Percentiles rank a stretch among this genome's conserved stretches.
phyloP scores from a whole-genome alignment of 2,329 filamentous ascomycete genomes.

The Arthrobotrys iridis region DNA sequence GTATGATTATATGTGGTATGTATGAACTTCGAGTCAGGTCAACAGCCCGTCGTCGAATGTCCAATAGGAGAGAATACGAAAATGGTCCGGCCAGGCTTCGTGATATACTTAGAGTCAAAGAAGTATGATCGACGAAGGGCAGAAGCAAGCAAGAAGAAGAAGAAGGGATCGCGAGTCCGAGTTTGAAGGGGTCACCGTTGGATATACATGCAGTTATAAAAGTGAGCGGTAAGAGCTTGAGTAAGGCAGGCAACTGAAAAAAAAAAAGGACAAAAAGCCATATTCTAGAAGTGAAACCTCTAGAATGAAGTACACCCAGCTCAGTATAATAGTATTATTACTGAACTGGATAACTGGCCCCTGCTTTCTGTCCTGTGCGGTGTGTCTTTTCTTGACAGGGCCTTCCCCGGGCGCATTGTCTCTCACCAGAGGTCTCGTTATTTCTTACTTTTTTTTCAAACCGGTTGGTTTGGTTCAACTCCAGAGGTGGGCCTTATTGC shows the following conservation, averaged over 20 bases:
- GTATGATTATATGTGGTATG: neutral
- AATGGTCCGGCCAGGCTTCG: slow-evolving; percentile 4
- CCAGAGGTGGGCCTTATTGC: slow-evolving; percentile 5
- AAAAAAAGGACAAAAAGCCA: slow-evolving; percentile 22
- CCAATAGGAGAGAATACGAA: slow-evolving; percentile 25
- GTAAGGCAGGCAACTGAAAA: slow-evolving; percentile 27
- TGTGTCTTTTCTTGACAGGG: slow-evolving; percentile 20
- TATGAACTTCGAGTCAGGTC: neutral
- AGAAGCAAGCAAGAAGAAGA: slow-evolving; percentile 19
- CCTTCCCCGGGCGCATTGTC: slow-evolving; percentile 4
- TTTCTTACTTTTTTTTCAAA: slow-evolving; percentile 23
- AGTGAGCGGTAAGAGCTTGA: slow-evolving; percentile 20
- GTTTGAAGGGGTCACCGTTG: slow-evolving; percentile 19
- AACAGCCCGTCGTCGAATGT: neutral
- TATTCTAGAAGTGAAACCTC: slow-evolving; percentile 31
- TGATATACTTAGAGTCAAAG: slow-evolving; percentile 21
- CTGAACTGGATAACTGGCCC: slow-evolving; percentile 3
- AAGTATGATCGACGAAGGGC: slow-evolving; percentile 13
- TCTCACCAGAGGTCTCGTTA: slow-evolving; percentile 4
- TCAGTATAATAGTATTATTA: neutral
- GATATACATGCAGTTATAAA: slow-evolving; percentile 43
- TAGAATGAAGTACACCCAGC: slow-evolving; percentile 5
- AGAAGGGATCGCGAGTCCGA: slow-evolving; percentile 29
- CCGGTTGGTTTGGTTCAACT: neutral
- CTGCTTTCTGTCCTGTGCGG: neutral